phyloP scores from a whole-genome alignment of 805 yeast species.

The Kuraishia ogatae region DNA sequence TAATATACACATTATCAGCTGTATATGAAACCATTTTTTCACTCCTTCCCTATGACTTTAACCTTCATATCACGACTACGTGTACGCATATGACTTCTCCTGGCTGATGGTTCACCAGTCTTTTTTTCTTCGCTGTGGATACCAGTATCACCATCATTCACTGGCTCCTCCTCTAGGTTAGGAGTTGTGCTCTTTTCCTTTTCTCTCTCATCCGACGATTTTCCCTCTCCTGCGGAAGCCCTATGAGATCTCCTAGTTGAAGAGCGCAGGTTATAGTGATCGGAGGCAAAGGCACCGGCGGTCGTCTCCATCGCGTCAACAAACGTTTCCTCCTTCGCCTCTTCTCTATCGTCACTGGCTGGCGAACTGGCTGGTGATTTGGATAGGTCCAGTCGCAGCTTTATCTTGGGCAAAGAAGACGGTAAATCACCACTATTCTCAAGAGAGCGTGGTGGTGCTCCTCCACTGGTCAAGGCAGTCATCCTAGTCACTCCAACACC shows the following conservation, averaged over 20 bases:
- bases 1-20: neutral
- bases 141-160: neutral
- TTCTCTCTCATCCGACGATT: neutral
- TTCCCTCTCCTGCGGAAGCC: neutral
- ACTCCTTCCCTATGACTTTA: neutral
- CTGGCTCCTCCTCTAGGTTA: neutral
- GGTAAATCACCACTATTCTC: neutral
- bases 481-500: conserved; percentile 15
- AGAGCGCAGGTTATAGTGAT: conserved; percentile 3
- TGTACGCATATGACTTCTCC: neutral
- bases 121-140: neutral
- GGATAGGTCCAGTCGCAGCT: neutral
- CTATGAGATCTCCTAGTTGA: conserved; percentile 1
- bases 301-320: neutral
- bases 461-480: neutral
- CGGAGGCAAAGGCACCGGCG: neutral
- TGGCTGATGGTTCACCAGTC: neutral
- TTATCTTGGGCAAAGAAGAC: conserved; percentile 1
- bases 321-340: neutral
- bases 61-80: neutral
- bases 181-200: neutral
- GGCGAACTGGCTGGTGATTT: neutral
- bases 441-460: neutral
- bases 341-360: neutral
- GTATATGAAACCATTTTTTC: neutral